Evolutionary conservation across 2,329 filamentous ascomycete genomes (phyloP).

Genomic region (Alternaria sp.): DNA sequence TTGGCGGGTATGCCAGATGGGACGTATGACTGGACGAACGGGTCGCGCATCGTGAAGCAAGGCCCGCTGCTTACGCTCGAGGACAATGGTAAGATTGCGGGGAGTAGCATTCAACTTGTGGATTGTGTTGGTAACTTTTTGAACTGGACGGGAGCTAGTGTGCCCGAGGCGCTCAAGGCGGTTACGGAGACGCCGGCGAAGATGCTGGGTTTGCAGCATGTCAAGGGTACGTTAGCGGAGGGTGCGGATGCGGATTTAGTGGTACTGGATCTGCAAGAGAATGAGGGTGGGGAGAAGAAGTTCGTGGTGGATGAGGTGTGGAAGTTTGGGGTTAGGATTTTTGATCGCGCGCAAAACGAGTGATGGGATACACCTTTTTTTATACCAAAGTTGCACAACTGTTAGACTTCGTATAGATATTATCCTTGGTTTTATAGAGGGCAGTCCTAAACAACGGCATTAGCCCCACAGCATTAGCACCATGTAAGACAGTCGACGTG

Average conservation of each 20-base stretch:
- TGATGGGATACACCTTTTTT: conserved; percentile 3
- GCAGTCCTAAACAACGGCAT: not conserved
- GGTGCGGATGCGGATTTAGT: conserved; percentile 66
- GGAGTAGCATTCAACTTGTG: conserved; percentile 74
- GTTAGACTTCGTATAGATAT: not conserved
- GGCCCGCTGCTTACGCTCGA: conserved; percentile 78
- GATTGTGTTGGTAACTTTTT: conserved; percentile 86
- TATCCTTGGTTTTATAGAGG: not conserved
- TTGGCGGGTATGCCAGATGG: conserved; percentile 85
- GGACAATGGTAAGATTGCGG: conserved; percentile 67
- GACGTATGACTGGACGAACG: conserved; percentile 84
- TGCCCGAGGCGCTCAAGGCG: conserved; percentile 73
- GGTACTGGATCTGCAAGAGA: conserved; percentile 67
- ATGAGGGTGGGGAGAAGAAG: conserved; percentile 57
- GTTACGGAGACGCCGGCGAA: conserved; percentile 79
- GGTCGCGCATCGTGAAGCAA: conserved; percentile 71
- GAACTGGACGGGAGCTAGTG: conserved; percentile 72
- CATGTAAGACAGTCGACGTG: not conserved
- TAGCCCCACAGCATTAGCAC: not conserved
- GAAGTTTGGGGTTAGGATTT: conserved; percentile 71
- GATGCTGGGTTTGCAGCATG: conserved; percentile 73
- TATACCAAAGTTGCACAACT: not conserved
- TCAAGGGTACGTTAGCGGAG: conserved; percentile 67
- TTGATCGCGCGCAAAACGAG: conserved; percentile 22
- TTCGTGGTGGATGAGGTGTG: conserved; percentile 78